phyloP scores from a whole-genome alignment of 805 yeast species.

The Saccharomycopsis synnaedendra region DNA sequence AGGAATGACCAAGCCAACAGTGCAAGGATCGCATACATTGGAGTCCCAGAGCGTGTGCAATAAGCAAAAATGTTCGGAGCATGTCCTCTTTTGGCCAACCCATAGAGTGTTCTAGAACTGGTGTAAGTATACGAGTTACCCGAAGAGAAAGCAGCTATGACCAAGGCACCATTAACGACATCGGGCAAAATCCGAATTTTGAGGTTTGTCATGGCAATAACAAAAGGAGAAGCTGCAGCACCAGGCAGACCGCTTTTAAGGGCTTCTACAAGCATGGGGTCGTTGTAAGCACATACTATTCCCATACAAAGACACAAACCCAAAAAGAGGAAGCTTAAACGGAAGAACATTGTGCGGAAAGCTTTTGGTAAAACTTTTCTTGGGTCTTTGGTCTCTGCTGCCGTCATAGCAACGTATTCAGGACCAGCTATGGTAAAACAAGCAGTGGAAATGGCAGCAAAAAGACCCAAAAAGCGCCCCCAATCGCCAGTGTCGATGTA shows the following conservation, averaged over 20 bases:
- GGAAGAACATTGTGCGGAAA: conserved; percentile 58
- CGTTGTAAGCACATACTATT: conserved; percentile 60
- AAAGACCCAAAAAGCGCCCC: conserved; percentile 64
- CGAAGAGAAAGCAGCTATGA: conserved; percentile 70
- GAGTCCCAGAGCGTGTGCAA: conserved; percentile 61
- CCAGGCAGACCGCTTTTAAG: conserved; percentile 55
- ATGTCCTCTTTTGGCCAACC: conserved; percentile 57
- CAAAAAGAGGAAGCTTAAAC: conserved; percentile 57
- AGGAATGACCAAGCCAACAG: conserved; percentile 50
- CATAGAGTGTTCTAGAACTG: conserved; percentile 57
- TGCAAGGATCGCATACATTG: conserved; percentile 43
- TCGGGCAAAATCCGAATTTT: conserved; percentile 59
- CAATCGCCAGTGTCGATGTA: conserved; percentile 41
- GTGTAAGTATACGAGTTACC: conserved; percentile 75
- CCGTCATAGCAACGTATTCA: conserved; percentile 75
- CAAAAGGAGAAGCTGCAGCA: conserved; percentile 74
- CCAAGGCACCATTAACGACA: conserved; percentile 66
- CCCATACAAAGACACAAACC: conserved; percentile 75
- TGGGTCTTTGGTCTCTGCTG: conserved; percentile 71
- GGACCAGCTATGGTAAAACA: conserved; percentile 80
- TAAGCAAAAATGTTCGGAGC: conserved; percentile 59
- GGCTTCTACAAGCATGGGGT: conserved; percentile 46
- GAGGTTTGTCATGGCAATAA: conserved; percentile 67
- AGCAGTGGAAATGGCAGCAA: conserved; percentile 59
- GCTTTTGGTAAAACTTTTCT: conserved; percentile 68